A percentile compares a stretch with the other conserved stretches of the same genome.
These are phyloP conservation scores for Peniophora sp. DNA, from an alignment of 1,284 basidiomycete genomes.

Conservation along the genomic window DNA sequence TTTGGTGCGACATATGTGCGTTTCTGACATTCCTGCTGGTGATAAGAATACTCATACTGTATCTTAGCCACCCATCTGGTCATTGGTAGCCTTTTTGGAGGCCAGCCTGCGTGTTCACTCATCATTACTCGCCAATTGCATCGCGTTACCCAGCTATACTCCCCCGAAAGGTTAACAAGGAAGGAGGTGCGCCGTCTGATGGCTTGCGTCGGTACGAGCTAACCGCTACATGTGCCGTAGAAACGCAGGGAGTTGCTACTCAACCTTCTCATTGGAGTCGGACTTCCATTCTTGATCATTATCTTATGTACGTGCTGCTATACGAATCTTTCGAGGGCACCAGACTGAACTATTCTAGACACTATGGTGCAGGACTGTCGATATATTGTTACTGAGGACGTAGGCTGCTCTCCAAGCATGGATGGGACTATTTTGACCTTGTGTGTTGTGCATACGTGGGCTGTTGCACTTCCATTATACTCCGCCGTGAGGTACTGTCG, in stretches of 20 bases:
- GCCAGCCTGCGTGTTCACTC: background rate
- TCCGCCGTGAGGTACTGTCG: background rate
- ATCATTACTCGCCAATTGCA: background rate
- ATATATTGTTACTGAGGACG: background rate
- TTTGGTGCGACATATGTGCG: slow-evolving; percentile 1
- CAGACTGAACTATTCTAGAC: background rate
- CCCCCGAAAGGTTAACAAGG: background rate
- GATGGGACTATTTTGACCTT: background rate
- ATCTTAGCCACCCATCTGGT: background rate
- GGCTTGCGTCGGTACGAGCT: too few relatives aligned
- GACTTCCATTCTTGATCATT: background rate
- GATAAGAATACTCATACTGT: background rate
- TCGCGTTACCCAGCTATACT: background rate
- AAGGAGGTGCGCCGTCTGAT: too few relatives aligned
- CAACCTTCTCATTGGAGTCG: background rate
- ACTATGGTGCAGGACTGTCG: background rate
- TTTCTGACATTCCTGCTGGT: background rate
- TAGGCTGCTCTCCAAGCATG: background rate
- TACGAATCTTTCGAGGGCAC: too few relatives aligned
- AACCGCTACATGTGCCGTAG: background rate
- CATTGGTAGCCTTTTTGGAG: background rate
- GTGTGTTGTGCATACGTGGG: background rate
- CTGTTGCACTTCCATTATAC: background rate
- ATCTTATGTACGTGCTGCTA: background rate
- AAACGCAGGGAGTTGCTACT: background rate